Conservation (phyloP, 2,329 filamentous ascomycete genomes). For the Biscogniauxia marginata region DNA sequence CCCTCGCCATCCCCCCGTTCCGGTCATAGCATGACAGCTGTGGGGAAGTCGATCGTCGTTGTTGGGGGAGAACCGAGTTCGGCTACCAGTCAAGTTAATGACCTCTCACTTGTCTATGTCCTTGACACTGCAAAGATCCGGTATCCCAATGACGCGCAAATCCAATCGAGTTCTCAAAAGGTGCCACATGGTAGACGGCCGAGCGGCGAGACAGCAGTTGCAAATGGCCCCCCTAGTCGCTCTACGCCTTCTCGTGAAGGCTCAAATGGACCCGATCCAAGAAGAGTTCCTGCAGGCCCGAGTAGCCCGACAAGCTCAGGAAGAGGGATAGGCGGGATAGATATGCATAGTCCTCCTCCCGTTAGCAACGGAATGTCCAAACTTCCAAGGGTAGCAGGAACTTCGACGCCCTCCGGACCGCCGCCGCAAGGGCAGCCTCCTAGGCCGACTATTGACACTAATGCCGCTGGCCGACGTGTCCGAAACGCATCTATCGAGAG, state of each 20-base stretch:
- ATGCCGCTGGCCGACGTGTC: slow-evolving; percentile 39
- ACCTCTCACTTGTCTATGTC: slow-evolving; percentile 86
- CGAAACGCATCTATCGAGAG: slow-evolving; percentile 52
- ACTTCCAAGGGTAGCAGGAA: slow-evolving; percentile 38
- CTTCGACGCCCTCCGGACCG: slow-evolving; percentile 47
- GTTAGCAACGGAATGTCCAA: slow-evolving; percentile 38
- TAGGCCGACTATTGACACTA: slow-evolving; percentile 44
- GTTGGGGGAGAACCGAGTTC: slow-evolving; percentile 93
- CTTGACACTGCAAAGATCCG: slow-evolving; percentile 95
- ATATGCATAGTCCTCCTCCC: slow-evolving; percentile 36
- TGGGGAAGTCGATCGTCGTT: slow-evolving; percentile 88
- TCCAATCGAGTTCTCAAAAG: slow-evolving; percentile 39
- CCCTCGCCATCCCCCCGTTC: slow-evolving; percentile 90
- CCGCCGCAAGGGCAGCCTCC: slow-evolving; percentile 56
- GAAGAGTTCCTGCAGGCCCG: slow-evolving; percentile 40
- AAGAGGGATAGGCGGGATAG: slow-evolving; percentile 44
- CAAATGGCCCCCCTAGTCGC: slow-evolving; percentile 26
- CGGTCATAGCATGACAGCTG: slow-evolving; percentile 95
- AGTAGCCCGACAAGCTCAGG: slow-evolving; percentile 34
- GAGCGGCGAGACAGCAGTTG: slow-evolving; percentile 37
- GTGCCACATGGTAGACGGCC: slow-evolving; percentile 41
- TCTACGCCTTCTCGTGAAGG: slow-evolving; percentile 48
- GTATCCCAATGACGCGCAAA: slow-evolving; percentile 77
- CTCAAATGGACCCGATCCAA: slow-evolving; percentile 52
- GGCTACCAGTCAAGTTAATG: slow-evolving; percentile 73